Evolutionary conservation across 2,329 filamentous ascomycete genomes (phyloP).

Genomic region (Chrysoporthe puriensis): DNA sequence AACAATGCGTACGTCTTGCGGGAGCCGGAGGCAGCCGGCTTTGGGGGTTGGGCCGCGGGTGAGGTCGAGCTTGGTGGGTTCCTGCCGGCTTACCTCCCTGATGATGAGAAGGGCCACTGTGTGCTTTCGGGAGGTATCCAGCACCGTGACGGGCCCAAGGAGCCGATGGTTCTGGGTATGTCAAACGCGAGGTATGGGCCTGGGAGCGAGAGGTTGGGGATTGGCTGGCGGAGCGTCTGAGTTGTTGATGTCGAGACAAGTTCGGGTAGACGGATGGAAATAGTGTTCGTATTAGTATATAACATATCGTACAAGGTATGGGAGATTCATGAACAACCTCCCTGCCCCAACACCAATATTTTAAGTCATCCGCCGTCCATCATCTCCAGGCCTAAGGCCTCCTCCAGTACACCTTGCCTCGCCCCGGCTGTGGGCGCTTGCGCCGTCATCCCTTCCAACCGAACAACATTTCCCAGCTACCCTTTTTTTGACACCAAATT

Average conservation of each 20-base stretch:
- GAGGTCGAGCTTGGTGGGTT: neutral
- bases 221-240: slow-evolving; percentile 32
- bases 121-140: neutral
- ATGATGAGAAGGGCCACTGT: slow-evolving; percentile 9
- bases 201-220: slow-evolving; percentile 28
- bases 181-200: slow-evolving; percentile 31
- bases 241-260: neutral
- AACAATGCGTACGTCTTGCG: slow-evolving; percentile 30
- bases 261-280: neutral
- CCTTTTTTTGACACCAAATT: neutral
- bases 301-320: neutral
- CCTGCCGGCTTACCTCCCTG: slow-evolving; percentile 18
- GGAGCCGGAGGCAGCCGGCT: neutral
- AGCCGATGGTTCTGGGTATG: slow-evolving; percentile 28
- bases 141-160: neutral
- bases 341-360: neutral
- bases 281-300: neutral
- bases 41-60: neutral
- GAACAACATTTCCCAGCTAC: neutral
- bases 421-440: neutral
- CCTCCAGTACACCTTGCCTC: neutral
- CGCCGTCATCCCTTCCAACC: neutral
- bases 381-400: no score
- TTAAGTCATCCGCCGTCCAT: neutral
- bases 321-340: neutral